phyloP scores from a whole-genome alignment of 306 rosid species.

The Vigna angularis region DNA sequence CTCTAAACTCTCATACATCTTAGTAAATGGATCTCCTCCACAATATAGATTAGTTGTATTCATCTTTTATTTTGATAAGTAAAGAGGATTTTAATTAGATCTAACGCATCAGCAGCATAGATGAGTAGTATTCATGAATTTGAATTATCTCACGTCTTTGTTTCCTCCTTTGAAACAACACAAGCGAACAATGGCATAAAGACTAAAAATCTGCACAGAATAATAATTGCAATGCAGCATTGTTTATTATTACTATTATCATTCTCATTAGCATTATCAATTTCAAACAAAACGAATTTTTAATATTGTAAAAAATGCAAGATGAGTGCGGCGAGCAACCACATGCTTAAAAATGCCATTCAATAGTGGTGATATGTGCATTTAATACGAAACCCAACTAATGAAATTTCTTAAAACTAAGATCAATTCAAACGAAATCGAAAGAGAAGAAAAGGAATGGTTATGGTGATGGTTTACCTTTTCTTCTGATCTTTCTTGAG shows the following conservation, averaged over 20 bases:
- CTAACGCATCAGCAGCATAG: no score
- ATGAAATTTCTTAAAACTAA: background rate
- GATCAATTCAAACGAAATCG: background rate
- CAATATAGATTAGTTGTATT: background rate
- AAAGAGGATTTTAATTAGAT: no score
- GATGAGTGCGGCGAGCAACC: background rate
- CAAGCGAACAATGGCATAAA: background rate
- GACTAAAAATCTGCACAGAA: background rate
- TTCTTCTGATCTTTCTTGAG: constrained; percentile 64
- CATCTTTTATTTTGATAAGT: no score
- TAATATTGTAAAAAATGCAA: background rate
- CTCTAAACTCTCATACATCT: background rate
- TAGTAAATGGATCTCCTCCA: no score
- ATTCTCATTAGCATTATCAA: background rate
- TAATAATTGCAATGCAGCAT: background rate
- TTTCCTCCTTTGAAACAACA: background rate
- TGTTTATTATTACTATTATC: background rate
- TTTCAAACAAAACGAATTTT: background rate
- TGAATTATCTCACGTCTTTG: background rate
- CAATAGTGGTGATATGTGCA: background rate
- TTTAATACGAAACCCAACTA: background rate
- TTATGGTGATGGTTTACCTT: constrained; percentile 41
- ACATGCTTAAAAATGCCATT: background rate
- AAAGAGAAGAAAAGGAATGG: background rate
- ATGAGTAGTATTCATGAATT: background rate